Percentiles rank a stretch among this genome's conserved stretches.
Evolutionary conservation across 2,329 filamentous ascomycete genomes (phyloP).

Genomic region (Shiraia sp.): DNA sequence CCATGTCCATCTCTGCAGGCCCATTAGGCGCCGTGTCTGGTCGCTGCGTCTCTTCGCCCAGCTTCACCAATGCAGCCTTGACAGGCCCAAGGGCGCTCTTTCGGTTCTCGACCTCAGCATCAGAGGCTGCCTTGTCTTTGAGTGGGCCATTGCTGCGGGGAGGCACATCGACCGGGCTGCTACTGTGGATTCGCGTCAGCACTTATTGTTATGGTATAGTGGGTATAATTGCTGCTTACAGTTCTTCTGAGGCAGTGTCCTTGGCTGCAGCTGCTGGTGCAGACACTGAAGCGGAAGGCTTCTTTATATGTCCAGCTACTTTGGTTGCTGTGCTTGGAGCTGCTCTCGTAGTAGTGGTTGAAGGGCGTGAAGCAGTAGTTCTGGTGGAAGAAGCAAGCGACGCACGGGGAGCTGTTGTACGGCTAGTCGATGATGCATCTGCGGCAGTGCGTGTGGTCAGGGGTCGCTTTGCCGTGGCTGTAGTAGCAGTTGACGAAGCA

Average conservation of each 20-base stretch:
- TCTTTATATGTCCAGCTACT: conserved; percentile 33
- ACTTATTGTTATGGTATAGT: not conserved
- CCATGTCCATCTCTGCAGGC: conserved; percentile 33
- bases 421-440: conserved; percentile 22
- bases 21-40: conserved; percentile 41
- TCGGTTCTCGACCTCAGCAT: conserved; percentile 38
- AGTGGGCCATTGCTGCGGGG: conserved; percentile 24
- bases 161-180: conserved; percentile 27
- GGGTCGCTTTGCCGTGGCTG: conserved; percentile 33
- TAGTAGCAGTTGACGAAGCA: conserved; percentile 21
- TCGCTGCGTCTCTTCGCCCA: conserved; percentile 31
- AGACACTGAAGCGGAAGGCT: conserved; percentile 27
- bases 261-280: conserved; percentile 11
- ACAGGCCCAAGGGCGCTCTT: conserved; percentile 31
- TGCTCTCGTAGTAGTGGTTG: conserved; percentile 21
- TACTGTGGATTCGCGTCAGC: conserved; percentile 11
- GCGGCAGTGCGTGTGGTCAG: conserved; percentile 29
- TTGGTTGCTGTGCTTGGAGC: conserved; percentile 23
- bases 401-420: conserved; percentile 32
- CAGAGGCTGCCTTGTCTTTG: conserved; percentile 42
- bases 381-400: conserved; percentile 32
- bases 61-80: conserved; percentile 35
- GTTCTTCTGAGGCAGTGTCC: conserved; percentile 9
- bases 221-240: conserved; percentile 1
- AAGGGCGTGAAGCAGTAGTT: conserved; percentile 26